Percentiles rank a stretch among this genome's conserved stretches.
These are phyloP conservation scores for Ogataea methylovora DNA, from an alignment of 805 yeast genomes.

Conservation along the genomic window DNA sequence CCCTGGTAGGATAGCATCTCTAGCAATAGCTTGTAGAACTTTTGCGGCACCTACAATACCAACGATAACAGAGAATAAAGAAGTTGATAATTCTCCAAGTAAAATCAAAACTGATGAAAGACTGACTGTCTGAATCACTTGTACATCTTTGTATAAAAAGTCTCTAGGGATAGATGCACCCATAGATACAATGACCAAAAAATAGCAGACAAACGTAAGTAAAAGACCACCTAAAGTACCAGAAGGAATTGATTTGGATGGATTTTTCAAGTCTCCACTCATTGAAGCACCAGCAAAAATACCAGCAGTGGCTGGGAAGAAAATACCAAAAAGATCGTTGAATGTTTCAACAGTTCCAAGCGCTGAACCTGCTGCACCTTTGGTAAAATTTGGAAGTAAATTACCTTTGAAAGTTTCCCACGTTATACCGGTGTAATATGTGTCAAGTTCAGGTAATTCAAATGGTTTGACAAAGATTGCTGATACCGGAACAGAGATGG, in stretches of 20 bases:
- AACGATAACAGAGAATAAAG: constrained; percentile 87
- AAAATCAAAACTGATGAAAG: constrained; percentile 60
- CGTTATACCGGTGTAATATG: constrained; percentile 62
- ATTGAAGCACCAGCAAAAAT: constrained; percentile 97
- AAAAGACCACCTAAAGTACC: constrained; percentile 88
- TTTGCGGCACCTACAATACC: constrained; percentile 96
- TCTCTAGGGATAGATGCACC: constrained; percentile 77
- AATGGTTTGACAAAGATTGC: constrained; percentile 61
- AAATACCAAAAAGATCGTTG: constrained; percentile 83
- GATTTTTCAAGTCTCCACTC: constrained; percentile 88
- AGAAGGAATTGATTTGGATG: constrained; percentile 82
- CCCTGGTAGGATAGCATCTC: constrained; percentile 84
- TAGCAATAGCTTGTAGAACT: constrained; percentile 83
- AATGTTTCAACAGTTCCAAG: constrained; percentile 59
- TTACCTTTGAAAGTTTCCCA: constrained; percentile 62
- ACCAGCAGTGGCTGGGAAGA: constrained; percentile 98
- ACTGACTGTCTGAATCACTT: constrained; percentile 77
- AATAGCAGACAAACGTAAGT: constrained; percentile 70
- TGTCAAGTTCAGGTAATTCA: constrained; percentile 38
- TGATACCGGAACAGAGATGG: constrained; percentile 77
- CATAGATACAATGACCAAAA: constrained; percentile 73
- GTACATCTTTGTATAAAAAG: constrained; percentile 69
- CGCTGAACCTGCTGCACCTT: constrained; percentile 89
- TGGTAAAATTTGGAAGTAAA: constrained; percentile 71
- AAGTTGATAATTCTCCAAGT: constrained; percentile 87